A percentile compares a stretch with the other conserved stretches of the same genome.
Evolutionary conservation across 306 rosid genomes (phyloP).

Genomic region (Mucuna pruriens): DNA sequence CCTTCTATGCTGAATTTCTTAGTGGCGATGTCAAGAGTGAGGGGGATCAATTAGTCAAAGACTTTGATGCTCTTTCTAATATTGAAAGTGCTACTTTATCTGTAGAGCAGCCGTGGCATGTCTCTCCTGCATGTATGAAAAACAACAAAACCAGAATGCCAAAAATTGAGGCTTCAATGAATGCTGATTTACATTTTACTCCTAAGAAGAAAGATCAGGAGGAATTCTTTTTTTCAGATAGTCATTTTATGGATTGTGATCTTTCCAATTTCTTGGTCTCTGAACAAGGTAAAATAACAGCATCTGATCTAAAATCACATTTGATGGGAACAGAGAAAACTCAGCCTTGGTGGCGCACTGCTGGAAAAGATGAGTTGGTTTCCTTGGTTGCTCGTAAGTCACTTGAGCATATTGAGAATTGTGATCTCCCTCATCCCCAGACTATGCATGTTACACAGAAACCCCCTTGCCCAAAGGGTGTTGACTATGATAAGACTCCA

Average conservation of each 20-base stretch:
- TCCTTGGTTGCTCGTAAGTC: constrained; percentile 85
- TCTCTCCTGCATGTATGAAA: constrained; percentile 45
- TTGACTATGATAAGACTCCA: constrained; percentile 47
- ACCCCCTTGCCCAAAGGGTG: constrained; percentile 38
- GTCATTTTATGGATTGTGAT: constrained; percentile 59
- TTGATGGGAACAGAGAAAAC: constrained; percentile 60
- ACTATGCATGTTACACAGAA: constrained; percentile 47
- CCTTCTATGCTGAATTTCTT: constrained; percentile 44
- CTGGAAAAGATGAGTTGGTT: constrained; percentile 81
- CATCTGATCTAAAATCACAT: constrained; percentile 59
- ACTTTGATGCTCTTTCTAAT: constrained; percentile 40
- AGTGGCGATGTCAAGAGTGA: constrained; percentile 37
- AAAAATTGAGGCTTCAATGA: constrained; percentile 48
- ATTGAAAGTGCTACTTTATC: constrained; percentile 31
- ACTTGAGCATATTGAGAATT: constrained; percentile 71
- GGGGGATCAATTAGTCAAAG: constrained; percentile 43
- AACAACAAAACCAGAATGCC: constrained; percentile 37
- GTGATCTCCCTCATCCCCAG: constrained; percentile 88
- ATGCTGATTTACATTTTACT: constrained; percentile 37
- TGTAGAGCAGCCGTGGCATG: constrained; percentile 43
- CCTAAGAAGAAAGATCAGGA: constrained; percentile 51
- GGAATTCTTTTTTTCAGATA: constrained; percentile 57
- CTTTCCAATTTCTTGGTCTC: constrained; percentile 46
- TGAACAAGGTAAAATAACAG: constrained; percentile 49
- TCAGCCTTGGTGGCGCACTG: constrained; percentile 83